Conservation (phyloP, 768 basidiomycete genomes). For the Boletus pseudo-olivaceus region DNA sequence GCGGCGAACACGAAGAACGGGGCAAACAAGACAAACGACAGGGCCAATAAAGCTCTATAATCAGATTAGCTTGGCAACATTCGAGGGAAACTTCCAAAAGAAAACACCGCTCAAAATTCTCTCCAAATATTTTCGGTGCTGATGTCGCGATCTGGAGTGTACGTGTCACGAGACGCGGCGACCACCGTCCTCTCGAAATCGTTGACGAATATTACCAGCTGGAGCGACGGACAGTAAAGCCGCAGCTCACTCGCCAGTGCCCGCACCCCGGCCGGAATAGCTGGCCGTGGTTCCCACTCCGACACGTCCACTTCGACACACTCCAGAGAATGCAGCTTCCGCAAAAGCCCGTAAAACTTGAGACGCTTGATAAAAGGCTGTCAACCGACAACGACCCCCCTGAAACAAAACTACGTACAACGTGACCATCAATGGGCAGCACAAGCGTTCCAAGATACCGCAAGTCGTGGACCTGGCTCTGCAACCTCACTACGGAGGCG, state of each 20-base stretch:
- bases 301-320: conserved; percentile 64
- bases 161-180: conserved; percentile 34
- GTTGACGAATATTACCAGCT: conserved; percentile 56
- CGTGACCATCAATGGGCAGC: conserved; percentile 48
- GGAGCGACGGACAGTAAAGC: conserved; percentile 53
- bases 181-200: conserved; percentile 56
- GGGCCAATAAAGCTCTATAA: conserved; percentile 3
- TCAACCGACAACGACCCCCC: neutral
- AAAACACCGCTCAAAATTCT: conserved; percentile 25
- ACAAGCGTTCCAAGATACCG: conserved; percentile 63
- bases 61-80: neutral
- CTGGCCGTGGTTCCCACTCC: conserved; percentile 60
- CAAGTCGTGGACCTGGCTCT: conserved; percentile 36
- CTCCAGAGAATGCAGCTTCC: conserved; percentile 47
- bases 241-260: conserved; percentile 59
- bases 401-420: conserved; percentile 23
- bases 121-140: conserved; percentile 30
- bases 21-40: conserved; percentile 3
- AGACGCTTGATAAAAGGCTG: conserved; percentile 46
- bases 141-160: conserved; percentile 25
- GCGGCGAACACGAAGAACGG: conserved; percentile 14
- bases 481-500: conserved; percentile 36
- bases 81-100: conserved; percentile 1
- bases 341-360: conserved; percentile 56
- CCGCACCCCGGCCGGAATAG: conserved; percentile 49